Evolutionary conservation across 495 filamentous ascomycete genomes (phyloP).

Genomic region (Aspergillus carlsbadensis): DNA sequence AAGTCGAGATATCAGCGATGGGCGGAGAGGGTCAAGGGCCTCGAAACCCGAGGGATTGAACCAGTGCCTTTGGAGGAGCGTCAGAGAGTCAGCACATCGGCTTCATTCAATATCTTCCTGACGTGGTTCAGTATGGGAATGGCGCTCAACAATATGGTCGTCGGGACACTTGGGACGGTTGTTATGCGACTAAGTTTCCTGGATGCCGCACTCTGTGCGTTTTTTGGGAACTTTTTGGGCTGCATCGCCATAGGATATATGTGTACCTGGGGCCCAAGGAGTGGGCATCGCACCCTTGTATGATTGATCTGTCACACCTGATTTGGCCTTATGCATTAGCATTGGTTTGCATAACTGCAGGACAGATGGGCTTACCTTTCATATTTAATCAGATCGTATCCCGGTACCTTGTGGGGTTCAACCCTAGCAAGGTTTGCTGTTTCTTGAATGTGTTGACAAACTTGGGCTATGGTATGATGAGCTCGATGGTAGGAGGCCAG

Average conservation of each 20-base stretch:
- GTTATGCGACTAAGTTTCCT: conserved; percentile 63
- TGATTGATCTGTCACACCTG: conserved; percentile 3
- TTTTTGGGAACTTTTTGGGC: conserved; percentile 63
- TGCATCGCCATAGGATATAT: conserved; percentile 64
- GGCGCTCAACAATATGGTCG: conserved; percentile 67
- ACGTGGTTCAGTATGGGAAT: conserved; percentile 77
- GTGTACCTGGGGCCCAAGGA: conserved; percentile 68
- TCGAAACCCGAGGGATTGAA: conserved; percentile 69
- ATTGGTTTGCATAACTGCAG: not conserved
- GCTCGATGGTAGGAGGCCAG: conserved; percentile 53
- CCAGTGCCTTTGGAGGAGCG: conserved; percentile 60
- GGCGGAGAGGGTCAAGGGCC: conserved; percentile 42
- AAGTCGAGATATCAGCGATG: conserved; percentile 28
- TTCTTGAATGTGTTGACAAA: conserved; percentile 68
- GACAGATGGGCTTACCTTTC: conserved; percentile 9
- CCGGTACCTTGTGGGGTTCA: conserved; percentile 77
- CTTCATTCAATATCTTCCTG: conserved; percentile 59
- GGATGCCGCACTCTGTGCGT: conserved; percentile 62
- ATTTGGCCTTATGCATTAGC: not conserved
- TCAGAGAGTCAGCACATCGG: conserved; percentile 29
- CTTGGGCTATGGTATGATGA: conserved; percentile 68
- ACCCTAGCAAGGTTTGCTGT: conserved; percentile 67
- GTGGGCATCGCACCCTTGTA: conserved; percentile 72
- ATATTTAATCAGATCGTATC: conserved; percentile 54
- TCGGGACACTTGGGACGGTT: conserved; percentile 66